Base-by-base conservation (phyloP, 306 rosid genomes). In the Glycine latifolia region DNA sequence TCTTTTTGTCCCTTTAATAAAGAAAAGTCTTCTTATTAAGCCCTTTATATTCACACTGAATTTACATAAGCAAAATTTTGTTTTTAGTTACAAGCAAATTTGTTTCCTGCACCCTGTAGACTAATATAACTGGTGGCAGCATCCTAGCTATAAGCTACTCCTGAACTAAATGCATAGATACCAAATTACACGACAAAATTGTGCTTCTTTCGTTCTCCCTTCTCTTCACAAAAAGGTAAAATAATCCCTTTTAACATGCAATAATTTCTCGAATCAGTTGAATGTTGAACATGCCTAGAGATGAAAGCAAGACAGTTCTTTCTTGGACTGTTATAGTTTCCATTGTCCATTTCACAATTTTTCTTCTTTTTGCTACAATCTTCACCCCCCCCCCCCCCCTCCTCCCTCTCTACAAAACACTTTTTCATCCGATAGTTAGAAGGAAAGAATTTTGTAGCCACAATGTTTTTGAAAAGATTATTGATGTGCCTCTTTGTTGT, bases 131-230 rank as follows among this genome's bases (percentile, higher is more conserved):
- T 56, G 48, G 10, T 31, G 31, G 52, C 35, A 49, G 13, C 46
- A 67, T 26, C 60, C 80, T 73, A 46, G 52, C 74, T 74, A 55
- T 60, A 44, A 74, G 48, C 85, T 81, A 81, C 62, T 74, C 70
- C 75, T 55, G 70, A 39, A 31, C 50, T 67, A 48, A 33, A 14
- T 44, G 74, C 53, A 35, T 48, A 7, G 16, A 33, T 3, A 66
- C 53, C 77, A 46, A 75, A n/a, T 43, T 81, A 67, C 61, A 54
- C 39, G 60, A 31, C 60, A 31, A 69, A 54, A 2, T n/a, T 71
- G n/a, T 41, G 37, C 5, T 37, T 56, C 70, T 56, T 37, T 55
- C 20, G 14, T 63, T 61, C 73, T 20, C 74, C 74, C 74, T 46
- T 48, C 11, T 9, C 50, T 47, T 56, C 65, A 66, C 35, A 66